Evolutionary conservation across 1,284 basidiomycete genomes (phyloP).

Genomic region (Amylostereum areolatum): DNA sequence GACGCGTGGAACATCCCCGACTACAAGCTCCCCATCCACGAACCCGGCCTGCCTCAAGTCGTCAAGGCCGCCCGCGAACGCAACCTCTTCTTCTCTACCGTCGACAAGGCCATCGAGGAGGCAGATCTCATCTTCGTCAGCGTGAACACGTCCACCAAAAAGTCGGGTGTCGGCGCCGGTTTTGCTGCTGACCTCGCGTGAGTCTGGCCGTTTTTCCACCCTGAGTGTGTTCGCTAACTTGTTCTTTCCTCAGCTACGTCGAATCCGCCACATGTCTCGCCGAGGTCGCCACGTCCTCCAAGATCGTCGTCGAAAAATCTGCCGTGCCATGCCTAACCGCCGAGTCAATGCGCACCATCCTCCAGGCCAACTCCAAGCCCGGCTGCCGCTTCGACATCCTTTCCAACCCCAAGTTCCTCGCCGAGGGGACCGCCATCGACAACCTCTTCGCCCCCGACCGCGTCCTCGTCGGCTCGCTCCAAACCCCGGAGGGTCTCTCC

Average conservation of each 20-base stretch:
- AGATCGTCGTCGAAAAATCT: conserved; percentile 99
- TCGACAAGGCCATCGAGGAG: conserved; percentile 89
- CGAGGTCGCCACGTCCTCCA: conserved; percentile 81
- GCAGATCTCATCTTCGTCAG: conserved; percentile 89
- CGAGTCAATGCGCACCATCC: conserved; percentile 97
- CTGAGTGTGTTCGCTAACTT: conserved; percentile 3
- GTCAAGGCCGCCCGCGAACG: conserved; percentile 84
- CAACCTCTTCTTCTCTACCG: conserved; percentile 97
- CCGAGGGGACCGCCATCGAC: conserved; percentile 92
- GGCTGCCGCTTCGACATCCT: conserved; percentile 94
- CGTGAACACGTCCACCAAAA: conserved; percentile 98
- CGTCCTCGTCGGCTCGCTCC: conserved; percentile 93
- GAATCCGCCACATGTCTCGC: conserved; percentile 96
- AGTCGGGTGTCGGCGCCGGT: conserved; percentile 93
- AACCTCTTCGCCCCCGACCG: conserved; percentile 91
- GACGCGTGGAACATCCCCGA: conserved; percentile 91
- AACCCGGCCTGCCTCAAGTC: conserved; percentile 92
- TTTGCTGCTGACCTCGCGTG: conserved; percentile 97
- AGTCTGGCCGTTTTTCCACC: too few species aligned
- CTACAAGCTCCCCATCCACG: conserved; percentile 86
- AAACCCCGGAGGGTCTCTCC: conserved; percentile 77
- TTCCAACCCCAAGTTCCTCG: conserved; percentile 98
- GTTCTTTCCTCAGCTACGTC: conserved; percentile 65
- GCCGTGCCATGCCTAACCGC: conserved; percentile 98
- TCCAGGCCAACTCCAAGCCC: conserved; percentile 94